Base-by-base conservation (phyloP, 169 alveolate genomes). In the Cryptosporidium meleagridis region DNA sequence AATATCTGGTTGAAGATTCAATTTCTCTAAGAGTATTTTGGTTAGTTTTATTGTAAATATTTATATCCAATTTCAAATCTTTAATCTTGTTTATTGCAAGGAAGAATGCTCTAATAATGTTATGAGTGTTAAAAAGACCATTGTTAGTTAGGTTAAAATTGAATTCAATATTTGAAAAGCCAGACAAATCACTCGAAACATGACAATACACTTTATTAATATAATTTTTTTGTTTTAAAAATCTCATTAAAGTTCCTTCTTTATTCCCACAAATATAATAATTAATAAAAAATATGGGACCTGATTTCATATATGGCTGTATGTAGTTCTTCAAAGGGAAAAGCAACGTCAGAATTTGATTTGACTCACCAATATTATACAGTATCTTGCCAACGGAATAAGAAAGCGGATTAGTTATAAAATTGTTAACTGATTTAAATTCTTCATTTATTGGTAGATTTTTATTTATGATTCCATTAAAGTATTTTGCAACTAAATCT, bases 271-370 rank as follows among this genome's bases (percentile, higher is more conserved):
- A 69, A n/a, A 69, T 26, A 41, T 21, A 39, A 2, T 3, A 4
- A 4, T 18, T 21, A 9, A 73, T 51, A 23, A 73, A 73, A 59
- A 73, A 73, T 16, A 59, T 0, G 12, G 86, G 86, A 23, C 55
- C 86, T 5, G 58, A 53, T 41, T 73, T 73, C 48, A 35, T 18
- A 26, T 53, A 73, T 9, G 86, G 86, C 26, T 33, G 18, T 18
- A 59, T 3, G 26, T 55, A 73, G 23, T 73, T 59, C 18, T 33
- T 53, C 44, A 55, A 26, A 4, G 86, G 86, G 12, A 73, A 73
- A 14, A 73, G 7, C n/a, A 73, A 29, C 23, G 6, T 3, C n/a
- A 73, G 23, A 21, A 29, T 3, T n/a, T 35, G 16, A 10, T 18
- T 59, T 9, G 8, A 21, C 1, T 73, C 26, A 23, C 58, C 70